phyloP scores from a whole-genome alignment of 164 flowering plant genomes.

The Vitis amurensis region DNA sequence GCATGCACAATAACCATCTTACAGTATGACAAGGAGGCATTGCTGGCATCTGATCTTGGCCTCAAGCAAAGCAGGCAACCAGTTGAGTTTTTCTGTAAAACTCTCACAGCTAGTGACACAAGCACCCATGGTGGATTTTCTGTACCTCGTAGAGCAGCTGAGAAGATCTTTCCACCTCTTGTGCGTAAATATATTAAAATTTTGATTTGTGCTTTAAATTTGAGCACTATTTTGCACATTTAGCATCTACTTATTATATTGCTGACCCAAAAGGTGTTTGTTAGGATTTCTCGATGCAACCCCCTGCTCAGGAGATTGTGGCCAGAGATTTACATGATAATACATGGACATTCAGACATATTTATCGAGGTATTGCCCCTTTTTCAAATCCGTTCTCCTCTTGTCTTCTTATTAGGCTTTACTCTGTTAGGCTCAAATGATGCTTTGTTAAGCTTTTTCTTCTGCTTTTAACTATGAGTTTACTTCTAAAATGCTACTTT shows the following conservation, averaged over 20 bases:
- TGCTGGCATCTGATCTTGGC: slow-evolving; percentile 84
- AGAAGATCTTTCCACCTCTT: slow-evolving; percentile 90
- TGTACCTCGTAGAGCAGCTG: slow-evolving; percentile 98
- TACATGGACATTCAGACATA: slow-evolving; percentile 90
- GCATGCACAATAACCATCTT: slow-evolving; percentile 7
- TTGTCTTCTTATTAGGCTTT: not conserved
- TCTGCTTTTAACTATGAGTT: not conserved
- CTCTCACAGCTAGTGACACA: slow-evolving; percentile 96
- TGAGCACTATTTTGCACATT: not conserved
- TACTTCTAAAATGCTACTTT: too few relatives aligned
- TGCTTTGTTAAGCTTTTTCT: not conserved
- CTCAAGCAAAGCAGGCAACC: slow-evolving; percentile 90
- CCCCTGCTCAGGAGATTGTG: slow-evolving; percentile 83
- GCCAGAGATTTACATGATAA: slow-evolving; percentile 89
- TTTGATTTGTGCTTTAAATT: slow-evolving; percentile 4
- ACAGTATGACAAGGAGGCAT: slow-evolving; percentile 84
- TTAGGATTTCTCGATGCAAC: slow-evolving; percentile 94
- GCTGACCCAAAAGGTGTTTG: slow-evolving; percentile 19
- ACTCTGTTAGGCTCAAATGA: not conserved
- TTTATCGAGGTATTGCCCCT: slow-evolving; percentile 76
- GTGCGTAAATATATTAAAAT: slow-evolving; percentile 34
- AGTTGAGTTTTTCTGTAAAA: slow-evolving; percentile 90
- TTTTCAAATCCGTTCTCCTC: not conserved
- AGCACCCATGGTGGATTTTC: slow-evolving; percentile 99
- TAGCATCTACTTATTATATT: slow-evolving; percentile 3